phyloP scores from a whole-genome alignment of 306 rosid genomes.

The Oemleria cerasiformis region DNA sequence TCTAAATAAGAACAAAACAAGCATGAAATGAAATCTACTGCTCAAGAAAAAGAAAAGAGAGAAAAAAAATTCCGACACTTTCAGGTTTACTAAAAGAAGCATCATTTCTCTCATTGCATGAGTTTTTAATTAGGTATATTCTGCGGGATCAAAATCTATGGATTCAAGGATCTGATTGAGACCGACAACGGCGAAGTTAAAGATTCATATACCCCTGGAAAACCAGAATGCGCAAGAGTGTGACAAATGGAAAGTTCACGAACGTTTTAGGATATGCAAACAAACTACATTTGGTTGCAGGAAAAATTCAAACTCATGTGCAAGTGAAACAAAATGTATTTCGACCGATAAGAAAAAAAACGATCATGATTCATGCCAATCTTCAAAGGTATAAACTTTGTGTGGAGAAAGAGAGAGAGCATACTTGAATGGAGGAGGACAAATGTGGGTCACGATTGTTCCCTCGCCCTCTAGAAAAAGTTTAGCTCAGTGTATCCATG shows the following conservation, averaged over 20 bases:
- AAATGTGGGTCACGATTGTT: slow-evolving; percentile 35
- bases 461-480: slow-evolving; percentile 66
- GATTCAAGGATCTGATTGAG: slow-evolving; percentile 26
- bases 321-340: neutral
- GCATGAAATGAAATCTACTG: slow-evolving; percentile 32
- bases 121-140: slow-evolving; percentile 29
- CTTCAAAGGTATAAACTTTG: too few species aligned
- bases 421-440: slow-evolving; percentile 44
- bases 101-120: slow-evolving; percentile 24
- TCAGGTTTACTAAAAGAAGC: slow-evolving; percentile 27
- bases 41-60: slow-evolving; percentile 24
- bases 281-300: neutral
- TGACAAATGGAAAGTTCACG: neutral
- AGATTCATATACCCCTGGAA: slow-evolving; percentile 15
- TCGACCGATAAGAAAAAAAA: too few species aligned
- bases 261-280: neutral
- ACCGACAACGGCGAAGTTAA: slow-evolving; percentile 7
- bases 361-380: too few species aligned
- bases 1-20: slow-evolving; percentile 40
- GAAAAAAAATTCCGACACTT: slow-evolving; percentile 34
- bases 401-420: slow-evolving; percentile 20
- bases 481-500: slow-evolving; percentile 92
- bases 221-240: slow-evolving; percentile 6
- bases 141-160: slow-evolving; percentile 27
- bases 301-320: neutral